A percentile compares a stretch with the other conserved stretches of the same genome.
Conservation (phyloP, 2,329 filamentous ascomycete species). For the Aspergillus hiratsukae region DNA sequence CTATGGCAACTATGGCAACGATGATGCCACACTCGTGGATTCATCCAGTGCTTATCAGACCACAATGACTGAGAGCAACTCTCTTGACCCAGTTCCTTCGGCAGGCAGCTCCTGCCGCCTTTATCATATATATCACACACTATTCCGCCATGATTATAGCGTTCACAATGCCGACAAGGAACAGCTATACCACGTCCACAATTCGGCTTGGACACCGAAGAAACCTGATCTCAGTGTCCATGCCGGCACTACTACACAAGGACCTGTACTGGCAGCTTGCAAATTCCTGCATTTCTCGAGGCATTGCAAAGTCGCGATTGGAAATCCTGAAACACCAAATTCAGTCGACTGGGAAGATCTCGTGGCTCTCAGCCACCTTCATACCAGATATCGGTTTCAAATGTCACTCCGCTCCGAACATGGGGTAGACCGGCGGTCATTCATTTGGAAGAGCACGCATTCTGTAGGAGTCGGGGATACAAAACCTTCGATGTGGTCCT, state of each 20-base stretch:
- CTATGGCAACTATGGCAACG: not conserved
- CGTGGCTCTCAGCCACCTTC: conserved; percentile 19
- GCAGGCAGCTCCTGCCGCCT: conserved; percentile 4
- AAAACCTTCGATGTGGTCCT: conserved; percentile 16
- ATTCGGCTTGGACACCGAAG: conserved; percentile 23
- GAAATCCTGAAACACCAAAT: conserved; percentile 22
- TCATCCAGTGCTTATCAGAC: not conserved
- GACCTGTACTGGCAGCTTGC: conserved; percentile 24
- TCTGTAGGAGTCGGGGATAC: conserved; percentile 24
- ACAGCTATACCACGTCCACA: conserved; percentile 24
- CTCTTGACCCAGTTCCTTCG: not conserved
- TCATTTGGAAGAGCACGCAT: conserved; percentile 32
- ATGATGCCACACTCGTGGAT: not conserved
- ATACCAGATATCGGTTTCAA: conserved; percentile 26
- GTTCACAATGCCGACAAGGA: conserved; percentile 16
- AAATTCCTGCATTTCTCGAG: conserved; percentile 33
- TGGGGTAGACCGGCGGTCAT: conserved; percentile 16
- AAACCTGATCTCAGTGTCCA: conserved; percentile 35
- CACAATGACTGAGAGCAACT: not conserved
- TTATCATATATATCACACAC: conserved; percentile 22
- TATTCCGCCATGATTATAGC: conserved; percentile 20
- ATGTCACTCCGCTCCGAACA: conserved; percentile 12
- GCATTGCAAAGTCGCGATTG: conserved; percentile 29
- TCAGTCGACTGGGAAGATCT: conserved; percentile 29
- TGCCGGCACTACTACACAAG: conserved; percentile 20